phyloP scores from a whole-genome alignment of 78 protist genomes.

The Dictyostelium capitatum region DNA sequence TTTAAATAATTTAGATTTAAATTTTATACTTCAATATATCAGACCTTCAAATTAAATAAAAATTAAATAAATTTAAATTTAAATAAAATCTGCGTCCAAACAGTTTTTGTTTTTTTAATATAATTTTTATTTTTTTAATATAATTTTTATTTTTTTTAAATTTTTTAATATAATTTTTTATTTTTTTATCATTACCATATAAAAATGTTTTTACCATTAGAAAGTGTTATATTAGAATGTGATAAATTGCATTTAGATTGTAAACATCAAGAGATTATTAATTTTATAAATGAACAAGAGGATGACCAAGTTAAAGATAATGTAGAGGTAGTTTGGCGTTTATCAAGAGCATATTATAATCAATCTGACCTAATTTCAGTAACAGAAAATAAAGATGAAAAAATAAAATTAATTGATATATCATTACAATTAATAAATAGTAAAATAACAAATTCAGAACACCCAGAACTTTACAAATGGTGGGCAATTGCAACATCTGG shows the following conservation, averaged over 20 bases:
- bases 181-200: too few relatives aligned
- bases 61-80: too few relatives aligned
- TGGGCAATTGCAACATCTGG: conserved; percentile 16
- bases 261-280: background rate
- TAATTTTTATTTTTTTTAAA: too few relatives aligned
- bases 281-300: background rate
- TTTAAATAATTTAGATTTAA: too few relatives aligned
- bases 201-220: background rate
- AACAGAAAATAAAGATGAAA: background rate
- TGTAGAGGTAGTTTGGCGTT: background rate
- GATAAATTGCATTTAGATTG: background rate
- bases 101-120: too few relatives aligned
- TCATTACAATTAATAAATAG: background rate
- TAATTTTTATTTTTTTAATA: too few relatives aligned
- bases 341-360: conserved; percentile 5
- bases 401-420: background rate
- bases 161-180: too few relatives aligned
- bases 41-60: too few relatives aligned
- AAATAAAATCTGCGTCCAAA: too few relatives aligned
- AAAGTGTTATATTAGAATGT: background rate
- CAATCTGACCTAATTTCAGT: background rate
- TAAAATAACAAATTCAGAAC: background rate
- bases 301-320: background rate
- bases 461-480: conserved; percentile 21
- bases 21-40: too few relatives aligned